Base-by-base conservation (phyloP, 352 stramenopile genomes). In the Thraustochytrium striatum region DNA sequence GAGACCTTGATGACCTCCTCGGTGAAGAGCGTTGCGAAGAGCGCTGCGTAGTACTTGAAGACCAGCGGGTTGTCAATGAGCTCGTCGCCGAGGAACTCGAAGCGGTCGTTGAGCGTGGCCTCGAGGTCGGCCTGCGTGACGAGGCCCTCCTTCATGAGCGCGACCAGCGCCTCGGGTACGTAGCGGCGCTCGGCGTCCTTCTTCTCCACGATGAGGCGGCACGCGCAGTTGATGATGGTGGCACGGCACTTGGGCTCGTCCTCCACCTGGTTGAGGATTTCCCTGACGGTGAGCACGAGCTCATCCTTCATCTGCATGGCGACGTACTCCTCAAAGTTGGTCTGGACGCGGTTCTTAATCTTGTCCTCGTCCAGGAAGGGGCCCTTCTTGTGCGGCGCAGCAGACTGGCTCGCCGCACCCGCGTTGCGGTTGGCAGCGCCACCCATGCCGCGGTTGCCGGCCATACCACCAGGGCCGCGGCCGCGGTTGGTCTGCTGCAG, bases 151-250 rank as follows among this genome's bases (percentile, higher is more conserved):
- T 75, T 58, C 41, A 32, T 0, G 0, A 75, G 44, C 28, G 19
- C 3, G 16, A 62, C 52, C 28, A 75, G 65, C 16, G 65, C 65
- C 19, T 75, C 65, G 21, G 65, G 65, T 3, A 75, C 36, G 39
- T 75, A 43, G 47, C 65, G 65, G 32, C 65, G 43, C 11, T 75
- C 65, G 28, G 65, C 65, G 44, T 75, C 65, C 65, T 75, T 75
- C 65, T 75, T 75, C 65, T 75, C 65, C 16, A 75, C 65, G 44
- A 75, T 61, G 41, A 75, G 43, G 28, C 35, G 33, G 65, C 65
- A 75, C 8, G 65, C 65, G 30, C 44, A 32, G 28, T 75, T 75
- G 44, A 75, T 61, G 19, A 68, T 62, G n/a, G 21, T 61, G 25
- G 52, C 30, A 39, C 68, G 58, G 43, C 41, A 30, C 16, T 75